phyloP scores from a whole-genome alignment of 768 basidiomycete species.

The Boletus insuetus region DNA sequence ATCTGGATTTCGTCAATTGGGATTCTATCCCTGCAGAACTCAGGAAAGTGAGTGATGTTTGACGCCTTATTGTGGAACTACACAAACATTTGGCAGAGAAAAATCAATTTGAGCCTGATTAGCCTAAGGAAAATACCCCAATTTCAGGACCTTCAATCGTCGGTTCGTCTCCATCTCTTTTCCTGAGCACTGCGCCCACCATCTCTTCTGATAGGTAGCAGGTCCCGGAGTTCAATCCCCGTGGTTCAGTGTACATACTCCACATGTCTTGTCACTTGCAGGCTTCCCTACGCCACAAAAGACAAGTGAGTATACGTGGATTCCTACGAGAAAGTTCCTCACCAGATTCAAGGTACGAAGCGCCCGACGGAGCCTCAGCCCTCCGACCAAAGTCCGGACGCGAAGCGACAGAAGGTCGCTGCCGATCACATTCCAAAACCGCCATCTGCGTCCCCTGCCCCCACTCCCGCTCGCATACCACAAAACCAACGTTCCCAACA shows the following conservation, averaged over 20 bases:
- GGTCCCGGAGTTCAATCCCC: conserved; percentile 38
- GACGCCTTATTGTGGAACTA: neutral
- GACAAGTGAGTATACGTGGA: conserved; percentile 24
- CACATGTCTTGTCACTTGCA: conserved; percentile 46
- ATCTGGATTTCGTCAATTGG: conserved; percentile 56
- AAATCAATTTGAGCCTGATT: conserved; percentile 56
- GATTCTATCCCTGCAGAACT: conserved; percentile 58
- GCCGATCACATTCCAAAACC: conserved; percentile 17
- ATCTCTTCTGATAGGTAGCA: conserved; percentile 30
- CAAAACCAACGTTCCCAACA: conserved; percentile 22
- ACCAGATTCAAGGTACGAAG: conserved; percentile 34
- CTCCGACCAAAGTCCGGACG: conserved; percentile 41
- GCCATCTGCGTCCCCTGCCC: conserved; percentile 19
- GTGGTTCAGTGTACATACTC: conserved; percentile 54
- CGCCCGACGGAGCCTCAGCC: conserved; percentile 40
- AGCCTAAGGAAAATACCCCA: conserved; percentile 43
- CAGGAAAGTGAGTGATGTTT: conserved; percentile 46
- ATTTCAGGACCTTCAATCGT: conserved; percentile 49
- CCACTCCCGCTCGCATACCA: conserved; percentile 21
- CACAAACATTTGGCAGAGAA: conserved; percentile 41
- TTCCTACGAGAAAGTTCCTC: conserved; percentile 4
- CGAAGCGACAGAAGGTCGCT: conserved; percentile 38
- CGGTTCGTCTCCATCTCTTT: conserved; percentile 35
- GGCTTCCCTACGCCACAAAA: conserved; percentile 43
- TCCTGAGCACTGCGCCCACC: neutral